Conservation (phyloP, 176 grass and related monocot species). For the Musa schizocarpa region DNA sequence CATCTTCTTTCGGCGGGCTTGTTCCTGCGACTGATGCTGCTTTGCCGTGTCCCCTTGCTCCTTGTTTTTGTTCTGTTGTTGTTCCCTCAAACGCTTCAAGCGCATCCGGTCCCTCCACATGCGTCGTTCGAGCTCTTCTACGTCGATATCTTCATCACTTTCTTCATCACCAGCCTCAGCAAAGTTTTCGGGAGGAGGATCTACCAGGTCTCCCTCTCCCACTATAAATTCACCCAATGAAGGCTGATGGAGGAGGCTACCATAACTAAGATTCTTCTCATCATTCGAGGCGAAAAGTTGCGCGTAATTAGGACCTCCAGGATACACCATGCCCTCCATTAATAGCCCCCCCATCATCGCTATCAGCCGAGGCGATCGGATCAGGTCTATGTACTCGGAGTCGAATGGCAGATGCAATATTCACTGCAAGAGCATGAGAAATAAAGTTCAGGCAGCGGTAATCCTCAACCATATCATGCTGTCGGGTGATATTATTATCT, state of each 20-base stretch:
- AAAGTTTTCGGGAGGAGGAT: constrained; percentile 47
- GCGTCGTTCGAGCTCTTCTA: constrained; percentile 81
- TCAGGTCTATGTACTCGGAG: not conserved
- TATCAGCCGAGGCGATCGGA: not conserved
- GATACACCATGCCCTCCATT: constrained; percentile 11
- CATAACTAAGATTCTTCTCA: constrained; percentile 37
- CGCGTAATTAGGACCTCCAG: not conserved
- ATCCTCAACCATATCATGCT: too few relatives aligned
- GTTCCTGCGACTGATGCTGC: constrained; percentile 75
- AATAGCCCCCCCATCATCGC: constrained; percentile 11
- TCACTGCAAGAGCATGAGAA: not conserved
- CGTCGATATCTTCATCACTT: constrained; percentile 64
- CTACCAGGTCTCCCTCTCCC: constrained; percentile 57
- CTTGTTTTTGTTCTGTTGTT: constrained; percentile 69
- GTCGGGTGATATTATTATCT: too few relatives aligned
- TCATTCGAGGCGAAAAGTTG: not conserved
- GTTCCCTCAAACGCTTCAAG: constrained; percentile 74
- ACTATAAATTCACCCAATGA: constrained; percentile 49
- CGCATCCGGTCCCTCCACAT: constrained; percentile 87
- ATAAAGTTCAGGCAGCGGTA: too few relatives aligned
- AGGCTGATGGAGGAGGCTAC: constrained; percentile 28
- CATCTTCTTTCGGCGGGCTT: constrained; percentile 96
- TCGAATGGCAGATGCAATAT: not conserved
- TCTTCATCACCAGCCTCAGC: constrained; percentile 54
- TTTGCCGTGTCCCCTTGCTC: constrained; percentile 40